phyloP scores from a whole-genome alignment of 2,329 filamentous ascomycete species.

The Phialophora expanda region DNA sequence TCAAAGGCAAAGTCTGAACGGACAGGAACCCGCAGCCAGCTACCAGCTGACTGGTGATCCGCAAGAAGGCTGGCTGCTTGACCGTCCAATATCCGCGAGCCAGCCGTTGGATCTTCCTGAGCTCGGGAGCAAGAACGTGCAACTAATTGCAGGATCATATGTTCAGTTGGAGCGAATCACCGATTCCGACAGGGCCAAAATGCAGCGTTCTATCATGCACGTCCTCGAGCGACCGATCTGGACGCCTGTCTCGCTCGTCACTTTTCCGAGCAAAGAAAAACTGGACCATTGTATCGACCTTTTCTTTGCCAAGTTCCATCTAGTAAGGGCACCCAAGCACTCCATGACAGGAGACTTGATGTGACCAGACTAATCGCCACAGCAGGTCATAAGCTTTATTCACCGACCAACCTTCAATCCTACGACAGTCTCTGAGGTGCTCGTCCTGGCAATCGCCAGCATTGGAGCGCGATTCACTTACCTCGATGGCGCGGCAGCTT shows the following conservation, averaged over 20 bases:
- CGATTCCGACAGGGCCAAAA: neutral
- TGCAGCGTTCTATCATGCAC: neutral
- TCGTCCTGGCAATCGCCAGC: slow-evolving; percentile 16
- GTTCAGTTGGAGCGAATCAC: neutral
- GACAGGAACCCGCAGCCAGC: neutral
- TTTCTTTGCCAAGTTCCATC: slow-evolving; percentile 15
- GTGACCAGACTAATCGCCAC: neutral
- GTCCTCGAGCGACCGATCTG: slow-evolving; percentile 1
- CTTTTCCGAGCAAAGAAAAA: slow-evolving; percentile 19
- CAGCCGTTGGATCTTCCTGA: neutral
- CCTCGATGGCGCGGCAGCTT: slow-evolving; percentile 8
- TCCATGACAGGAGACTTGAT: too few relatives aligned
- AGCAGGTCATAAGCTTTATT: slow-evolving; percentile 15
- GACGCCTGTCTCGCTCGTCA: slow-evolving; percentile 5
- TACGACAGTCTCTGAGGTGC: neutral
- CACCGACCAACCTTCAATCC: slow-evolving; percentile 24
- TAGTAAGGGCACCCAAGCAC: neutral
- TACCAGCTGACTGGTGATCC: neutral
- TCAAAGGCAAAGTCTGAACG: neutral
- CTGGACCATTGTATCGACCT: slow-evolving; percentile 22
- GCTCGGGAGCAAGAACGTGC: neutral
- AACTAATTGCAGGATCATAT: neutral
- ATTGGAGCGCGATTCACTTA: slow-evolving; percentile 20
- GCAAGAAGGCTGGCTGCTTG: slow-evolving; percentile 3
- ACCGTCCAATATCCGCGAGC: neutral